phyloP scores from a whole-genome alignment of 1,139 yeast species.

The Geotrichum phurueaensis region DNA sequence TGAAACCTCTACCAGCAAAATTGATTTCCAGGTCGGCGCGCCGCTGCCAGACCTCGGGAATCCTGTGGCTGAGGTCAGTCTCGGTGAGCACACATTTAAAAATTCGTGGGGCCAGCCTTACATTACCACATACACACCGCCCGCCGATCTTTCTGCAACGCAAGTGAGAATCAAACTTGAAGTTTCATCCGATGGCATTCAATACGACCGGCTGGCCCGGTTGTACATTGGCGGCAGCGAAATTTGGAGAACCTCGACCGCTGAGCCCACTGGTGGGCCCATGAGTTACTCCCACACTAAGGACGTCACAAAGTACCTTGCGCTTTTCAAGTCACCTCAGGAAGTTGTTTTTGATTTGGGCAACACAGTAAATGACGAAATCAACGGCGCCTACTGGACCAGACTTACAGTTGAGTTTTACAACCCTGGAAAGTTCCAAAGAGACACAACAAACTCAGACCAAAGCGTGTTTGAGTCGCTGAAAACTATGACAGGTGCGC shows the following conservation, averaged over 20 bases:
- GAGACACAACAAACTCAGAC: neutral
- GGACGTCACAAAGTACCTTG: slow-evolving; percentile 56
- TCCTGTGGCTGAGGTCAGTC: slow-evolving; percentile 4
- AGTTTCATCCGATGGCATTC: slow-evolving; percentile 58
- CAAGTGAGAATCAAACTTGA: slow-evolving; percentile 56
- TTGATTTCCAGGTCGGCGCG: slow-evolving; percentile 11
- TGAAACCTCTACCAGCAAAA: neutral
- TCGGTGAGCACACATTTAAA: slow-evolving; percentile 38
- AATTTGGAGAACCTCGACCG: slow-evolving; percentile 79
- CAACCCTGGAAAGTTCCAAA: slow-evolving; percentile 24
- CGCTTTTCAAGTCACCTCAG: slow-evolving; percentile 44
- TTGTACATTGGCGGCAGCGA: slow-evolving; percentile 59
- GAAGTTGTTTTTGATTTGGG: slow-evolving; percentile 48
- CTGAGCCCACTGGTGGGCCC: slow-evolving; percentile 59
- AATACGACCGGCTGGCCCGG: slow-evolving; percentile 72
- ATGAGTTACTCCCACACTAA: slow-evolving; percentile 45
- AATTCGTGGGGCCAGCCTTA: slow-evolving; percentile 57
- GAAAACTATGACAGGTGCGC: slow-evolving; percentile 13
- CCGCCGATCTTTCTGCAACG: slow-evolving; percentile 43
- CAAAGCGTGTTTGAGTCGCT: slow-evolving; percentile 13
- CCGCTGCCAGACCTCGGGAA: slow-evolving; percentile 12
- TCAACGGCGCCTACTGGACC: slow-evolving; percentile 58
- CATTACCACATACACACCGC: slow-evolving; percentile 38
- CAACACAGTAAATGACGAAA: slow-evolving; percentile 50
- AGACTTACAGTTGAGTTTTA: slow-evolving; percentile 50